phyloP scores from a whole-genome alignment of 495 filamentous ascomycete genomes.

The Aeminium ludgeri region DNA sequence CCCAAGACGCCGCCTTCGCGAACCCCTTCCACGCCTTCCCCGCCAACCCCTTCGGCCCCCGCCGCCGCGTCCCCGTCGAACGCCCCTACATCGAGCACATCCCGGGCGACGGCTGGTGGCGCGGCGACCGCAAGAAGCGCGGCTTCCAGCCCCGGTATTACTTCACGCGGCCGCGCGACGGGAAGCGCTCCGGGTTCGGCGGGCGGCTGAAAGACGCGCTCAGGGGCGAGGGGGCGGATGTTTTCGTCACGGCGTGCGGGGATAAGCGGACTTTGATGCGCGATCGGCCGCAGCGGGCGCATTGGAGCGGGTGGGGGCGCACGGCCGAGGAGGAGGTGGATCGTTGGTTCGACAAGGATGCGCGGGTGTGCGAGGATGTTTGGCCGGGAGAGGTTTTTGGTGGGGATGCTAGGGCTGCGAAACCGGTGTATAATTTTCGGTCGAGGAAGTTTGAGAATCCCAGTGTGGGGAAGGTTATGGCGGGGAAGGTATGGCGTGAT shows the following conservation, averaged over 20 bases:
- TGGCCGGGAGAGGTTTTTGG: neutral
- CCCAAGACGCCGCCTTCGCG: too few species aligned
- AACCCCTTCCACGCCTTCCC: too few species aligned
- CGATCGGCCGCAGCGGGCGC: conserved; percentile 7
- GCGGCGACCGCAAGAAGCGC: neutral
- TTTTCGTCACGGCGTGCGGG: conserved; percentile 19
- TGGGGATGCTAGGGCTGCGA: neutral
- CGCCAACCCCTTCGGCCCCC: neutral
- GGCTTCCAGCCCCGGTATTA: conserved; percentile 4
- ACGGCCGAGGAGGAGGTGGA: neutral
- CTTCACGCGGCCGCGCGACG: conserved; percentile 23
- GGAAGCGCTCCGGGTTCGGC: conserved; percentile 14
- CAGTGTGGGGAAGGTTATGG: neutral
- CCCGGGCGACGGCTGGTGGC: conserved; percentile 3
- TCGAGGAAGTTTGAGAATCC: conserved; percentile 4
- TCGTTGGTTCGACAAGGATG: conserved; percentile 1
- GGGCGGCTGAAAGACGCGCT: conserved; percentile 23
- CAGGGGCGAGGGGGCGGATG: conserved; percentile 20
- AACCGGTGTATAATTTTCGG: conserved; percentile 8
- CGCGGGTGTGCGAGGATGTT: conserved; percentile 2
- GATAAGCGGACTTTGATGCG: conserved; percentile 13
- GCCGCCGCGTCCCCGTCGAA: conserved; percentile 4
- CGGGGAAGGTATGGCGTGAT: conserved; percentile 5
- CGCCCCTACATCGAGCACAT: conserved; percentile 6
- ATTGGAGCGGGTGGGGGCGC: conserved; percentile 9